These are phyloP conservation scores for Chaetomiaceae sp. DNA, from an alignment of 2,329 filamentous ascomycete genomes.

Conservation along the genomic window DNA sequence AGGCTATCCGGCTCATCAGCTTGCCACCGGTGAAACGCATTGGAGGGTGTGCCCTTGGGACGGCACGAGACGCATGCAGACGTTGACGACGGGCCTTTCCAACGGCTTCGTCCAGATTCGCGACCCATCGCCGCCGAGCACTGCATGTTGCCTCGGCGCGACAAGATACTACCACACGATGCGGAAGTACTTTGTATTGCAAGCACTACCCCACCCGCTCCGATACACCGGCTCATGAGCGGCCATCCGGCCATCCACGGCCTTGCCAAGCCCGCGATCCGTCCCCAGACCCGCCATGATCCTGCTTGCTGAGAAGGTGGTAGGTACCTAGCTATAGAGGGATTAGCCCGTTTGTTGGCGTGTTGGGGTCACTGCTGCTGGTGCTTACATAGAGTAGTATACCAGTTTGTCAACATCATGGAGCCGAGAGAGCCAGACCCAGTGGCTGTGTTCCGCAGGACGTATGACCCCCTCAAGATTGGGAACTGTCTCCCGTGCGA, in stretches of 20 bases:
- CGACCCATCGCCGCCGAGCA: background rate
- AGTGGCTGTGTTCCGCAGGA: no score
- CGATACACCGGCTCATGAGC: slow-evolving; percentile 1
- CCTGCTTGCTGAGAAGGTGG: background rate
- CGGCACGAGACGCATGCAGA: slow-evolving; percentile 15
- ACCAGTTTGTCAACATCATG: no score
- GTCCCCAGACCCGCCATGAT: background rate
- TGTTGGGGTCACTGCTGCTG: no score
- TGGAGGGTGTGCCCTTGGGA: slow-evolving; percentile 7
- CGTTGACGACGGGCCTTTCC: background rate
- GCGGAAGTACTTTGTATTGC: background rate
- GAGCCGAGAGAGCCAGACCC: no score
- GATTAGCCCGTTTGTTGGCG: no score
- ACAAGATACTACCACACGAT: background rate
- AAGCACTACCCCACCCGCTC: background rate
- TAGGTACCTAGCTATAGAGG: no score
- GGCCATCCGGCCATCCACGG: background rate
- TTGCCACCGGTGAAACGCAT: slow-evolving; percentile 13
- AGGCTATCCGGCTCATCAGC: slow-evolving; percentile 14
- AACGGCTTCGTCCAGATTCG: slow-evolving; percentile 6
- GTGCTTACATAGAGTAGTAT: no score
- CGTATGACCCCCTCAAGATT: no score
- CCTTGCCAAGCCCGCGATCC: background rate
- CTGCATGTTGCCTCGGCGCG: background rate
- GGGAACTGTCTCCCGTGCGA: no score